phyloP scores from a whole-genome alignment of 306 rosid genomes.

The Cicer cuneatum region DNA sequence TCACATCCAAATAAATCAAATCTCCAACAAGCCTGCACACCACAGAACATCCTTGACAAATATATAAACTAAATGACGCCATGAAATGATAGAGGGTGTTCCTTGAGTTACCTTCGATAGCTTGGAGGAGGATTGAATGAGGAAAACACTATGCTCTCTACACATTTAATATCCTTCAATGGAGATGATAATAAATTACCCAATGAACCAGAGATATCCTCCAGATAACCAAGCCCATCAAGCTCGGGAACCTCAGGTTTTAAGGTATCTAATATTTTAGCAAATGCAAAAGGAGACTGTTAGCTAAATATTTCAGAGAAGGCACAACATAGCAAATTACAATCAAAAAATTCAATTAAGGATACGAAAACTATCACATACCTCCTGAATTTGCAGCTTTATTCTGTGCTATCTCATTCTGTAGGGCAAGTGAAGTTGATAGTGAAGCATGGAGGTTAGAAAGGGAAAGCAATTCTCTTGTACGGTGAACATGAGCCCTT shows the following conservation, averaged over 20 bases:
- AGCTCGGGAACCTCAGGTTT: conserved; percentile 83
- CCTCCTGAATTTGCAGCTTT: conserved; percentile 80
- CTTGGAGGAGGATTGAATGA: conserved; percentile 97
- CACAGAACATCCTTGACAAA: conserved; percentile 40
- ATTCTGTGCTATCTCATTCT: conserved; percentile 73
- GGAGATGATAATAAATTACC: conserved; percentile 76
- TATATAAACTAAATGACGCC: conserved; percentile 21
- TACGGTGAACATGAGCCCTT: conserved; percentile 97
- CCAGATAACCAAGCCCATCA: conserved; percentile 96
- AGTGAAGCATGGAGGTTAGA: conserved; percentile 88
- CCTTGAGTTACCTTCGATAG: conserved; percentile 77
- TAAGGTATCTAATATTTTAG: conserved; percentile 52
- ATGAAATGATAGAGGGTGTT: conserved; percentile 22
- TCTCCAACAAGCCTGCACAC: conserved; percentile 88
- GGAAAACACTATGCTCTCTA: conserved; percentile 92
- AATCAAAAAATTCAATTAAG: conserved; percentile 28
- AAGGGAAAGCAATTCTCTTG: conserved; percentile 91
- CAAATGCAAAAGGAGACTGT: conserved; percentile 47
- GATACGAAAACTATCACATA: conserved; percentile 44
- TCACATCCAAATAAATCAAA: conserved; percentile 92
- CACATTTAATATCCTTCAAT: conserved; percentile 75
- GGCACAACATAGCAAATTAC: conserved; percentile 16
- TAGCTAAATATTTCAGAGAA: conserved; percentile 23
- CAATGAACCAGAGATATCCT: conserved; percentile 88
- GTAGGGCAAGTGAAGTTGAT: conserved; percentile 95